These are phyloP conservation scores for Afroboletus lepidellus DNA, from an alignment of 1,284 basidiomycete genomes.

Conservation along the genomic window DNA sequence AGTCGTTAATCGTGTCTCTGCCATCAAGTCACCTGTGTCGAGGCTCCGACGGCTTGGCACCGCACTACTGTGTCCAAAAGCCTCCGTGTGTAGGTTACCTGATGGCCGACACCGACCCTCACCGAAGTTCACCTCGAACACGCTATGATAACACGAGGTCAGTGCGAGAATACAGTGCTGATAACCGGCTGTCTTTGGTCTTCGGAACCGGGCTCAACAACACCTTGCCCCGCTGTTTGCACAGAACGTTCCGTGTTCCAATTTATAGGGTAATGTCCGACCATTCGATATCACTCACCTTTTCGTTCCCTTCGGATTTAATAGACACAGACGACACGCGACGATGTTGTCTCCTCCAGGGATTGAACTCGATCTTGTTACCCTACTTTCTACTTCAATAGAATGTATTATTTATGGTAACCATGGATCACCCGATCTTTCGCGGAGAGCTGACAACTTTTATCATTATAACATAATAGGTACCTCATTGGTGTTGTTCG, in stretches of 20 bases:
- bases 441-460: slow-evolving; percentile 1
- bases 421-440: background rate
- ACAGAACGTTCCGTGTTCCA: background rate
- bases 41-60: background rate
- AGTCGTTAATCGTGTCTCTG: too few species aligned
- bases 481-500: slow-evolving; percentile 26
- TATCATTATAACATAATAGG: slow-evolving; percentile 6
- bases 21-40: slow-evolving; percentile 10
- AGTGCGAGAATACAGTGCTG: background rate
- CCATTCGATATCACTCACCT: background rate
- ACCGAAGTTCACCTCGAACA: background rate
- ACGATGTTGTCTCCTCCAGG: slow-evolving; percentile 5
- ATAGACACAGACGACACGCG: background rate
- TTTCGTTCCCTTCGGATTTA: background rate
- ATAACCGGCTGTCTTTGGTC: background rate
- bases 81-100: too few species aligned
- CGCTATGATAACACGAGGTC: background rate
- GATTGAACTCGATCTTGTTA: slow-evolving; percentile 14
- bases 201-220: background rate
- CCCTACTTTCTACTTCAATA: slow-evolving; percentile 22
- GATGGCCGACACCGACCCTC: background rate
- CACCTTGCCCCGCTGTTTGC: background rate
- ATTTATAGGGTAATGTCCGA: slow-evolving; percentile 7
- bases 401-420: slow-evolving; percentile 28
- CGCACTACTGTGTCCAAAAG: background rate